Percentiles rank a stretch among this genome's conserved stretches.
Evolutionary conservation across 1,284 basidiomycete genomes (phyloP).

Genomic region (Melampsora larici-populina): DNA sequence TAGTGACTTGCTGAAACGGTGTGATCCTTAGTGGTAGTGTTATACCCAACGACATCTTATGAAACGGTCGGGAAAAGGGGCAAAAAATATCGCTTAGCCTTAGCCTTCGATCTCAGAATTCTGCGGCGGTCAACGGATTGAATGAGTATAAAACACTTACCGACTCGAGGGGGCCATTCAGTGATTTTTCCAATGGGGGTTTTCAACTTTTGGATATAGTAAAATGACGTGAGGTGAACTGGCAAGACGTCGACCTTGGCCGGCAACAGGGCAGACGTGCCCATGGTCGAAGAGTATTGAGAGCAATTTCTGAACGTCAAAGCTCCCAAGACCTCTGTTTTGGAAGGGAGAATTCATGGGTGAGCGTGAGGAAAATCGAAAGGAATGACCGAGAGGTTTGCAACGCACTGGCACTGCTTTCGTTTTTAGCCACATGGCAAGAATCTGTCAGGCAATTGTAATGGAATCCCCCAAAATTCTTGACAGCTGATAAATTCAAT

Average conservation of each 20-base stretch:
- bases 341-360: neutral
- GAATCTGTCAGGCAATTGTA: neutral
- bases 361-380: neutral
- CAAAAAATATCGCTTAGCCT: neutral
- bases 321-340: neutral
- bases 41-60: neutral
- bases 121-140: neutral
- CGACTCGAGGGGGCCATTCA: neutral
- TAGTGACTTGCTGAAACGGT: neutral
- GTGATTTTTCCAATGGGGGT: neutral
- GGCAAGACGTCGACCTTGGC: neutral
- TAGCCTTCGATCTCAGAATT: neutral
- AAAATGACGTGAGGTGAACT: neutral
- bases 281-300: neutral
- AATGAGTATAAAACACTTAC: neutral
- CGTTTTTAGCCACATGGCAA: neutral
- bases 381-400: neutral
- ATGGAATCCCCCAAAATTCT: neutral
- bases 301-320: neutral
- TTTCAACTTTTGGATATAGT: neutral
- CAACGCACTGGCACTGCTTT: neutral
- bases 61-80: neutral
- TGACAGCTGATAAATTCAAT: neutral
- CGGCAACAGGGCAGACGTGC: neutral
- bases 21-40: neutral